A percentile compares a stretch with the other conserved stretches of the same genome.
Conservation (phyloP, 257 asterid genomes). For the Coffea canephora region DNA sequence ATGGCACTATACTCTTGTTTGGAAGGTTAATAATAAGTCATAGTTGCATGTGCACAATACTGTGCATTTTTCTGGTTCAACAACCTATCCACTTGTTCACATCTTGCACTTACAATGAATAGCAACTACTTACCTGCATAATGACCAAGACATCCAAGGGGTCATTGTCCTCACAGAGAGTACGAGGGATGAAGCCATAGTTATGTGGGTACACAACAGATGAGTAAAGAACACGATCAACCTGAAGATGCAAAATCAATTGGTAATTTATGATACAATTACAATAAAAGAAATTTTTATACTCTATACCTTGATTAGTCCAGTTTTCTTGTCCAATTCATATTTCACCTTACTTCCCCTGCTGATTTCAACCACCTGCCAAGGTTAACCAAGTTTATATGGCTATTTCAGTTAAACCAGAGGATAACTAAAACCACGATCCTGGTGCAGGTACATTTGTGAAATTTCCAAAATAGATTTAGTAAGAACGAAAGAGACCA, state of each 20-base stretch:
- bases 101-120: neutral
- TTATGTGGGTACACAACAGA: conserved; percentile 98
- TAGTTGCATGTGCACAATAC: neutral
- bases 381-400: neutral
- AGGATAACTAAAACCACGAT: neutral
- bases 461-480: neutral
- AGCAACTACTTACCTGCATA: conserved; percentile 70
- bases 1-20: neutral
- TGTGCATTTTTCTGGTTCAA: no score
- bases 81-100: neutral
- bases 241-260: conserved; percentile 44
- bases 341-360: conserved; percentile 98
- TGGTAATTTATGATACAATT: conserved; percentile 9
- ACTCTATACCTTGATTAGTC: conserved; percentile 78
- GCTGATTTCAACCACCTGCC: conserved; percentile 91
- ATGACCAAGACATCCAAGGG: conserved; percentile 95
- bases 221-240: conserved; percentile 93
- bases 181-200: conserved; percentile 97
- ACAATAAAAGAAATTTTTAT: neutral
- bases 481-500: neutral
- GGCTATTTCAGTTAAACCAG: neutral
- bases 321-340: conserved; percentile 92
- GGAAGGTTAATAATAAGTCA: neutral
- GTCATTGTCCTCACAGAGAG: conserved; percentile 90
- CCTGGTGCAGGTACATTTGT: neutral